A percentile compares a stretch with the other conserved stretches of the same genome.
These are phyloP conservation scores for Arachnopeziza araneosa DNA, from an alignment of 2,329 filamentous ascomycete species.

Conservation along the genomic window DNA sequence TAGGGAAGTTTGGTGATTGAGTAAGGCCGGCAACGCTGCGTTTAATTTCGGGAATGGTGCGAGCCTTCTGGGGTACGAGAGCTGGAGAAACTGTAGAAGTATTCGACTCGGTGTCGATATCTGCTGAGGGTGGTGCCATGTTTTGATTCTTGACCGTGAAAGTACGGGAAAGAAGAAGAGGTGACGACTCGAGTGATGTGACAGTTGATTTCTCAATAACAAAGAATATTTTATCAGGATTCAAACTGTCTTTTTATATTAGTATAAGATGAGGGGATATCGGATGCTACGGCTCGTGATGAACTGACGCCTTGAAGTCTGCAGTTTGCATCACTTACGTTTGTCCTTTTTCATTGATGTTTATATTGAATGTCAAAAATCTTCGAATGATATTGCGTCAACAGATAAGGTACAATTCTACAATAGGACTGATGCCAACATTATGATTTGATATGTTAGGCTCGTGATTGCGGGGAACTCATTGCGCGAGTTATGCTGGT, in stretches of 20 bases:
- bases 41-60: not conserved
- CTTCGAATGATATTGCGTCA: not conserved
- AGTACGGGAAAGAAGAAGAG: not conserved
- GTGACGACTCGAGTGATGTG: not conserved
- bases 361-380: not conserved
- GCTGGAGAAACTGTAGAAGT: not conserved
- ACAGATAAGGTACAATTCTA: not conserved
- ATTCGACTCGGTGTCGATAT: not conserved
- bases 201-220: not conserved
- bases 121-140: not conserved
- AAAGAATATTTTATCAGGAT: not conserved
- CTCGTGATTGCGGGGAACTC: not conserved
- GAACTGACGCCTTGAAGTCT: not conserved
- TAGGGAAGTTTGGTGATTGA: not conserved
- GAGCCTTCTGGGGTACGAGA: not conserved
- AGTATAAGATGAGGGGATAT: not conserved
- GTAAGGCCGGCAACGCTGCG: not conserved
- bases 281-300: not conserved
- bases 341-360: not conserved
- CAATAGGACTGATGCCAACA: not conserved
- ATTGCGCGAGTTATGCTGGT: not conserved
- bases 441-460: not conserved
- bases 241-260: not conserved
- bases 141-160: not conserved
- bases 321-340: not conserved